These are phyloP conservation scores for Pouteria campechiana DNA, from an alignment of 179 eudicot genomes.

Conservation along the genomic window DNA sequence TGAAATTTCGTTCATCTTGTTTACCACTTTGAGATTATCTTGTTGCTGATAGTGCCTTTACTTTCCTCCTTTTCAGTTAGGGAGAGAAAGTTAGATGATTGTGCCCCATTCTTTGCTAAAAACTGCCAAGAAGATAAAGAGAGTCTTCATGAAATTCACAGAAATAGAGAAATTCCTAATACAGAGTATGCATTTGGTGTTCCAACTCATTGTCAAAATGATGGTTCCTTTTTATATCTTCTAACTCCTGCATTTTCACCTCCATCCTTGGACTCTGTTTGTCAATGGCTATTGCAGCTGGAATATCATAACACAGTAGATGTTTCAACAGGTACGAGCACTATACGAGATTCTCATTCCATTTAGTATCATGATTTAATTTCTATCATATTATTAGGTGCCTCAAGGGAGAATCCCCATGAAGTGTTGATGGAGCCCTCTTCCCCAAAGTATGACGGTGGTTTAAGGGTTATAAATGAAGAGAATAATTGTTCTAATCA, in stretches of 20 bases:
- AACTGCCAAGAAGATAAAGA: constrained; percentile 17
- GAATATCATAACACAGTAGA: too few species aligned
- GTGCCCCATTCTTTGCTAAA: constrained; percentile 31
- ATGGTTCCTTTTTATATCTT: constrained; percentile 56
- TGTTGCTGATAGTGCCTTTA: too few species aligned
- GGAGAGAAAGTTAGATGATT: constrained; percentile 16
- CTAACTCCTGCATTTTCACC: constrained; percentile 71
- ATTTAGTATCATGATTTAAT: too few species aligned
- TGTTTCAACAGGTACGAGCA: too few species aligned
- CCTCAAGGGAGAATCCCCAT: constrained; percentile 1
- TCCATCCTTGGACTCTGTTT: constrained; percentile 54
- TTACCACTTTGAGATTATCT: too few species aligned
- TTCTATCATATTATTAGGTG: not conserved
- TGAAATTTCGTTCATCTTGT: too few species aligned
- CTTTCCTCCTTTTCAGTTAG: constrained; percentile 28
- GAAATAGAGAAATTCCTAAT: constrained; percentile 8
- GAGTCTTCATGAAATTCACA: constrained; percentile 9
- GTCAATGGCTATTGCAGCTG: constrained; percentile 46
- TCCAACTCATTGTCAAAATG: constrained; percentile 46
- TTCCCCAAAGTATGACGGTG: constrained; percentile 11
- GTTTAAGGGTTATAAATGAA: not conserved
- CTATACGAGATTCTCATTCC: too few species aligned
- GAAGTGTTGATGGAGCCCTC: constrained; percentile 3
- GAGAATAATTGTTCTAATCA: not conserved
- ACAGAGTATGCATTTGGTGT: constrained; percentile 27